Percentiles rank a stretch among this genome's conserved stretches.
phyloP scores from a whole-genome alignment of 139 green algal species.

The Tetraselmis chui region DNA sequence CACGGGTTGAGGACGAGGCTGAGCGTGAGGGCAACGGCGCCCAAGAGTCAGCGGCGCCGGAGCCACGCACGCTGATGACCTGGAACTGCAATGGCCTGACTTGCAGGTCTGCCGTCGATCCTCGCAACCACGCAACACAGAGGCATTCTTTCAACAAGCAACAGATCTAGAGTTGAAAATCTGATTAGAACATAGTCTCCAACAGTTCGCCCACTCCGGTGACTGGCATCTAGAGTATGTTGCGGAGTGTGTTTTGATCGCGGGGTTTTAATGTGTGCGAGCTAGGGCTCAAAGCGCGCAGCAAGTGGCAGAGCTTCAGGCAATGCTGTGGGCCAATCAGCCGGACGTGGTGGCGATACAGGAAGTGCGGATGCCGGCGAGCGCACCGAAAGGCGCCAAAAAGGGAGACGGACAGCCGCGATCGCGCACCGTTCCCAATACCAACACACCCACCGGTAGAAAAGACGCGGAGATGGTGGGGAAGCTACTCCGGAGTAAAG shows the following conservation, averaged over 20 bases:
- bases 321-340: not conserved
- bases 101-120: not conserved
- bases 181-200: no score
- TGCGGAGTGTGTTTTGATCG: no score
- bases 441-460: not conserved
- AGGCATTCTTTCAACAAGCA: no score
- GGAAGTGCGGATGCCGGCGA: constrained; percentile 7
- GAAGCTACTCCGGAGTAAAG: not conserved
- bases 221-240: no score
- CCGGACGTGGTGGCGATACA: constrained; percentile 11
- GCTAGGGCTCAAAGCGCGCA: not conserved
- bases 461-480: not conserved
- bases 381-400: not conserved
- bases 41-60: not conserved
- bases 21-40: not conserved
- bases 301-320: not conserved
- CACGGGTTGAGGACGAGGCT: no score
- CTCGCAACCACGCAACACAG: no score
- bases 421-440: not conserved
- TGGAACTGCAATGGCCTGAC: constrained; percentile 8
- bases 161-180: no score
- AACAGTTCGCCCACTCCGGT: no score
- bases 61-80: constrained; percentile 3
- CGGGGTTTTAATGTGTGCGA: no score
- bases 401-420: not conserved